Base-by-base conservation (phyloP, 345 rosid species). In the Hevea brasiliensis region DNA sequence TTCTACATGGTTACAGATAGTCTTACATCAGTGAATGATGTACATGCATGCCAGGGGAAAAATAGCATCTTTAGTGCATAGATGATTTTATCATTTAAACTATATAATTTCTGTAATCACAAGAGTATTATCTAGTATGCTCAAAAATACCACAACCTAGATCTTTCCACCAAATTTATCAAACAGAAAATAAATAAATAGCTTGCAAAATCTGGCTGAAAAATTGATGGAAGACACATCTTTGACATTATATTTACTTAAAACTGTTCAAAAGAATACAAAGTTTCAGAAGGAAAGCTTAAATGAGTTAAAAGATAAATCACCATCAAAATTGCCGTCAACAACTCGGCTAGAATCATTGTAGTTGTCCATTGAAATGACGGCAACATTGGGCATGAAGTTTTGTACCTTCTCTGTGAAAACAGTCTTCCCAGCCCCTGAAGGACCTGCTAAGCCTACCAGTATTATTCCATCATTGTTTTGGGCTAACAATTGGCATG, bases 401-500 rank as follows among this genome's bases (percentile, higher is more conserved):
- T 83, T 89, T 71, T 87, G 87, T 48, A 93, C 89, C 94, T 91
- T 95, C 76, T 95, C 98, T 2, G 99, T 88, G 53, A 95, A 90
- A 21, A 95, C 84, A 13, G 97, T 89, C 90, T 95, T 95, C 74
- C 99, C 99, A n/a, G 99, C 97, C 71, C 99, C 99, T 75, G 99
- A 95, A 75, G 99, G 99, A 56, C 99, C 99, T 32, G 99, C 98
- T 54, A 95, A 79, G 10, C 98, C 99, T 64, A 93, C 86, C 87
- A 93, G 69, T 76, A 89, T 82, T 5, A 95, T 88, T 77, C 98
- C 96, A 51, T 95, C 92, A 73, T 90, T 93, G 81, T 85, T 90
- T 80, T 95, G 97, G 42, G 92, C 90, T 26, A 93, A 83, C 87
- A 93, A 73, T 64, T 95, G 99, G 83, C 97, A 87, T 7, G 96